Evolutionary conservation across 1,139 yeast species (phyloP), one percentile per base, ranked within the genome.

Genomic region (Taphrina confusa): DNA sequence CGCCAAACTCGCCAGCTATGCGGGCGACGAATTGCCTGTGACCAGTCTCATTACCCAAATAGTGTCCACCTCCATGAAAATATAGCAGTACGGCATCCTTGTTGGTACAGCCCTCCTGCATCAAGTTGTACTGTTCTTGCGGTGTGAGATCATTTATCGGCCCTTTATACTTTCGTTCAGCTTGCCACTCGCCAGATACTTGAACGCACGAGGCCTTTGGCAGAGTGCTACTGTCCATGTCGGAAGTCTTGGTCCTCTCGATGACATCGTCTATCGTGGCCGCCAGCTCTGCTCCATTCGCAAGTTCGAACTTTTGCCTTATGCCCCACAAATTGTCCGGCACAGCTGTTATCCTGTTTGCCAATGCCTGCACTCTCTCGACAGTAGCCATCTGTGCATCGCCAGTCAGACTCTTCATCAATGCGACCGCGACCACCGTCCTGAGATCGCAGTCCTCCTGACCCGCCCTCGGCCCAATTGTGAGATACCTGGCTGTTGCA

Each of bases 31-130:
- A 11, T 27, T 39, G 44, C 14, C 58, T 42, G 33, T 61, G 64
- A 8, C 56, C 61, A 5, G 42, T 51, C 25, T 55, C 51, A 9
- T 44, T 49, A 20, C 63, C 61, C n/a, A 57, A 31, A 34, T 52
- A 52, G 36, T 40, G 78, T 0, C 80, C 81, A 31, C 82, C 82
- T 16, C 81, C 81, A 65, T 78, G 82, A 33, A 72, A 60, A 61
- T 70, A 71, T 4, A 71, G 33, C 8, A 71, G 31, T 9, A 72
- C 73, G 1, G 74, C 72, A 37, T 72, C 74, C 6, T 63, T 62
- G 40, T 47, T 33, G 14, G 30, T 14, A 37, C 58, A 54, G 27
- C 37, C 58, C 20, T 31, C 52, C 16, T 47, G 40, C 31, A 47
- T 16, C 23, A 33, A 22, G 12, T 47, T 18, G 18, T 47, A 47